Evolutionary conservation across 1,284 basidiomycete genomes (phyloP), one percentile per base, ranked within the genome.

Genomic region (Butyriboletus regius): DNA sequence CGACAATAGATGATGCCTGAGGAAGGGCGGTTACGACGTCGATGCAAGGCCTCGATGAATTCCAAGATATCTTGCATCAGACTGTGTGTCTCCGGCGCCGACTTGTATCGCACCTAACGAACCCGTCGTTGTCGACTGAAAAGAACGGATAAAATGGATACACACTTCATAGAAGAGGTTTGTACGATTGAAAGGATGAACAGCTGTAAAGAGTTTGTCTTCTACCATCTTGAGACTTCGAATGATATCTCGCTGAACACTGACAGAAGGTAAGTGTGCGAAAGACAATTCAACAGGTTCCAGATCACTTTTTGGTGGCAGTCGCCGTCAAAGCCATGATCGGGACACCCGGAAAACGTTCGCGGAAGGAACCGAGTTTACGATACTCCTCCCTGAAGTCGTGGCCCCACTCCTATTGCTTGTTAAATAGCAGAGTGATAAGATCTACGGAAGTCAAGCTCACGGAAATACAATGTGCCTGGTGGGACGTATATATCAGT

Each of bases 391-490:
- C 75, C 29, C 89, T 77, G 60, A 92, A 91, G 48, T 86, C 80
- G 43, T 85, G 84, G 0, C 88, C 89, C 89, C 89, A 91, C 74
- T 90, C 88, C 85, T 88, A 56, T 22, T 20, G 12, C 50, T n/a
- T 33, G 7, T 35, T 50, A 10, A 48, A 46, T 29, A 14, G 15
- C 17, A 18, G 9, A 24, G 2, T 1, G 24, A 22, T 4, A 5
- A 26, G 20, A 40, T 13, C 7, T 7, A 13, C 5, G 1, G 4
- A 35, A 0, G 15, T 32, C 18, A 9, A 29, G 60, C 75, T 60
- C 56, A 86, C 83, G n/a, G 85, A 87, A 49, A 92, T 89, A 54
- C 89, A 91, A 64, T 91, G 89, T 0, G 88, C 89, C 83, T 88
- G 48, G 4, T 33, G 15, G 35, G 5, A 31, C 18, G 3, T 46